Conservation (phyloP, 306 rosid species). For the Myrica gale region DNA sequence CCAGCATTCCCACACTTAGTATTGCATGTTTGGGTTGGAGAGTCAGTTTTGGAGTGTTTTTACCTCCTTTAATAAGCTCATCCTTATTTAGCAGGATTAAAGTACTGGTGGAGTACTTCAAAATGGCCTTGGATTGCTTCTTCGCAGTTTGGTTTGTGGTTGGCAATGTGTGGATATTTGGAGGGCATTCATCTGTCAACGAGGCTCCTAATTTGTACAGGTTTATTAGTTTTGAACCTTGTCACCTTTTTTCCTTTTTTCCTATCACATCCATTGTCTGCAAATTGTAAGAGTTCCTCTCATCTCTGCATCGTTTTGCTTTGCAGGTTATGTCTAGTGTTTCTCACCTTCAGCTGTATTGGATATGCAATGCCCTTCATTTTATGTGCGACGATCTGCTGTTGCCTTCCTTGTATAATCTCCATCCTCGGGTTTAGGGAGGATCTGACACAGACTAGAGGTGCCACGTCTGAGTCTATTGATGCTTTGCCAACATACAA, state of each 20-base stretch:
- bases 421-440: constrained; percentile 92
- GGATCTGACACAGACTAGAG: constrained; percentile 75
- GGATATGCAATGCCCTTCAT: constrained; percentile 99
- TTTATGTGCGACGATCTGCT: constrained; percentile 95
- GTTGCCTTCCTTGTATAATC: constrained; percentile 95
- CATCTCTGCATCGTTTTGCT: constrained; percentile 29
- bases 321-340: constrained; percentile 90
- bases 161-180: constrained; percentile 98
- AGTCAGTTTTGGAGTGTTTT: neutral
- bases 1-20: neutral
- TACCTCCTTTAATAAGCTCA: neutral
- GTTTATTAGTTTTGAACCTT: constrained; percentile 35
- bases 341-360: constrained; percentile 90
- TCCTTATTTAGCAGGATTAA: constrained; percentile 56
- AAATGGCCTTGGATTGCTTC: constrained; percentile 93
- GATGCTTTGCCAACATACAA: constrained; percentile 83
- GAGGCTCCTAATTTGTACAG: constrained; percentile 93
- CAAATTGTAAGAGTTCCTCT: constrained; percentile 19
- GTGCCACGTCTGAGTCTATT: constrained; percentile 90
- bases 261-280: constrained; percentile 13
- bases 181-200: constrained; percentile 68
- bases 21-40: neutral
- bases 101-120: constrained; percentile 77
- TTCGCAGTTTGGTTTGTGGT: constrained; percentile 98
- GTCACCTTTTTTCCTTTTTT: neutral